A percentile compares a stretch with the other conserved stretches of the same genome.
Evolutionary conservation across 805 yeast genomes (phyloP).

Genomic region (Pichia occidentalis): DNA sequence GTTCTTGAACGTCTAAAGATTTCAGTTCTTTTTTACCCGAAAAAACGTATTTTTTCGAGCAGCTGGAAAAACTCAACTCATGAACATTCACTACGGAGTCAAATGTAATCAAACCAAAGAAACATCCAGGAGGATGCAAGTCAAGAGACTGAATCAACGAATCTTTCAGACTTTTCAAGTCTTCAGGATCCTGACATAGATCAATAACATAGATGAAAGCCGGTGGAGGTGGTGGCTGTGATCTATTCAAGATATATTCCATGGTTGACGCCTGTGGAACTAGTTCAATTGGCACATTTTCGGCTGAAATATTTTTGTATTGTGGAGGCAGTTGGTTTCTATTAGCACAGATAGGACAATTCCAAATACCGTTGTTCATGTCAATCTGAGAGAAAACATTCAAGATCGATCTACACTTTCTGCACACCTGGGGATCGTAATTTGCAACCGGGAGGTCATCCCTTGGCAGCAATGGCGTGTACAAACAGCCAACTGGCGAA

Average conservation of each 20-base stretch:
- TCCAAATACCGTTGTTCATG: conserved; percentile 69
- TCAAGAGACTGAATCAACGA: conserved; percentile 68
- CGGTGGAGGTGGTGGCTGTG: conserved; percentile 65
- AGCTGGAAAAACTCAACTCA: conserved; percentile 57
- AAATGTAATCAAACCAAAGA: conserved; percentile 79
- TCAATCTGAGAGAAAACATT: conserved; percentile 86
- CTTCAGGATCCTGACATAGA: conserved; percentile 84
- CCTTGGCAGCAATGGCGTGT: conserved; percentile 85
- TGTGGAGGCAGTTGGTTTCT: conserved; percentile 80
- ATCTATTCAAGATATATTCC: conserved; percentile 73
- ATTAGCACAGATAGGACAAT: conserved; percentile 73
- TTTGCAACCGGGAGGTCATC: conserved; percentile 71
- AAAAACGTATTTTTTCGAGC: conserved; percentile 73
- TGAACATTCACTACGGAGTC: conserved; percentile 91
- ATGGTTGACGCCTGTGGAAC: conserved; percentile 63
- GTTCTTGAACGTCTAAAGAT: conserved; percentile 31
- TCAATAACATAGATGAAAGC: conserved; percentile 82
- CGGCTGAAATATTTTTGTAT: conserved; percentile 69
- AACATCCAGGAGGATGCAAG: conserved; percentile 81
- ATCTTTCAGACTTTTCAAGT: conserved; percentile 76
- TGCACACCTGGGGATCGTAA: conserved; percentile 82
- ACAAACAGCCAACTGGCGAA: conserved; percentile 89
- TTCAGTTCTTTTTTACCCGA: conserved; percentile 82
- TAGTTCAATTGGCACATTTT: conserved; percentile 76
- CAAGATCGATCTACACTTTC: conserved; percentile 77